Conservation (phyloP, 306 rosid species). For the Acacia confusa region DNA sequence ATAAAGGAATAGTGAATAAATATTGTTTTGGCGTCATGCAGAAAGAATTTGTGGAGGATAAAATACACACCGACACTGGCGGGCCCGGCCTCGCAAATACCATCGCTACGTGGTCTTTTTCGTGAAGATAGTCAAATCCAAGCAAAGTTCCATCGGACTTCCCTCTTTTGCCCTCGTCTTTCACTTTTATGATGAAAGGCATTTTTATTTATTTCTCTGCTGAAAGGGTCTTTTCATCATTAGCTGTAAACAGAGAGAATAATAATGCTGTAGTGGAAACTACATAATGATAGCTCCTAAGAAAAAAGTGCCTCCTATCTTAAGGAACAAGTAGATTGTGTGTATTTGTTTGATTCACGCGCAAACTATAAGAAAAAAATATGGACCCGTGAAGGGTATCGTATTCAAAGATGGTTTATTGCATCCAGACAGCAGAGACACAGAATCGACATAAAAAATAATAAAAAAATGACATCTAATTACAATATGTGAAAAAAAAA, state of each 20-base stretch:
- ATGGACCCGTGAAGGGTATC: constrained; percentile 36
- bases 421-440: constrained; percentile 45
- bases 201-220: not conserved
- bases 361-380: constrained; percentile 17
- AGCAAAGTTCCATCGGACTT: constrained; percentile 6
- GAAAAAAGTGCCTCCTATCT: not conserved
- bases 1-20: constrained; percentile 32
- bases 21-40: not conserved
- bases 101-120: constrained; percentile 33
- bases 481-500: constrained; percentile 64
- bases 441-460: constrained; percentile 37
- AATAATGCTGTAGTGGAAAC: not conserved
- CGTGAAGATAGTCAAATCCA: constrained; percentile 7
- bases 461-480: constrained; percentile 57
- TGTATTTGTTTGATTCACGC: constrained; percentile 42
- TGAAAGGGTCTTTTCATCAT: constrained; percentile 2
- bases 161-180: not conserved
- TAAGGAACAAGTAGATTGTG: constrained; percentile 19
- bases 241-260: not conserved
- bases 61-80: not conserved
- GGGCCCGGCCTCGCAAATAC: constrained; percentile 8
- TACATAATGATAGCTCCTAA: no score
- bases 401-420: constrained; percentile 46
- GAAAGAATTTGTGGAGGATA: constrained; percentile 8
- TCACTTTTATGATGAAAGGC: not conserved